phyloP scores from a whole-genome alignment of 2,329 filamentous ascomycete species.

The Clarireedia paspali region DNA sequence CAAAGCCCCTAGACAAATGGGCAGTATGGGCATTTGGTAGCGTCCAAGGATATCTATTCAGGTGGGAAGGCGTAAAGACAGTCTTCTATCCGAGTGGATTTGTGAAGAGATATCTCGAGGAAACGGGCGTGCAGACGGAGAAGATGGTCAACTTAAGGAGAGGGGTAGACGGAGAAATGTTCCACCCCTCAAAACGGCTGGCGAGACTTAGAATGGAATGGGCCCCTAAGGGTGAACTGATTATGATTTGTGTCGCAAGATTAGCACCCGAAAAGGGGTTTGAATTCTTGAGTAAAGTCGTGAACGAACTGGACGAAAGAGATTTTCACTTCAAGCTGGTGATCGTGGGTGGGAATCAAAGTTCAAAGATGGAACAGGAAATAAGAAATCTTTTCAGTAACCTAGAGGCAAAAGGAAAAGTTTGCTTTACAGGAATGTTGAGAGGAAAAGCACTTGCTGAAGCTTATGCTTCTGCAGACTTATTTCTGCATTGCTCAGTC shows the following conservation, averaged over 20 bases:
- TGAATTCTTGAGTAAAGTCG: conserved; percentile 53
- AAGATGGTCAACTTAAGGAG: conserved; percentile 56
- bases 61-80: conserved; percentile 51
- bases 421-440: conserved; percentile 60
- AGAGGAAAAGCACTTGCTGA: conserved; percentile 52
- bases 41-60: conserved; percentile 61
- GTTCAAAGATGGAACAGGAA: conserved; percentile 52
- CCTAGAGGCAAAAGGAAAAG: conserved; percentile 41
- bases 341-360: conserved; percentile 62
- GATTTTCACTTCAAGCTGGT: conserved; percentile 55
- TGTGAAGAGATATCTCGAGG: conserved; percentile 52
- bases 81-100: conserved; percentile 63
- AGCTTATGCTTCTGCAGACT: conserved; percentile 59
- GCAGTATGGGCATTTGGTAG: conserved; percentile 54
- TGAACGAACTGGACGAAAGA: conserved; percentile 44
- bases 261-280: conserved; percentile 66
- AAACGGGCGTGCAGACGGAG: conserved; percentile 43
- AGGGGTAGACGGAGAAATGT: conserved; percentile 57
- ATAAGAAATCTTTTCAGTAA: conserved; percentile 51
- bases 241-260: conserved; percentile 59
- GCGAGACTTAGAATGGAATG: conserved; percentile 44
- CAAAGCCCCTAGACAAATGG: conserved; percentile 49
- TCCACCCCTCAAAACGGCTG: conserved; percentile 47
- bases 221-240: conserved; percentile 54
- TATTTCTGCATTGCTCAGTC: conserved; percentile 64